Base-by-base conservation (phyloP, 108 stramenopile species). In the Asterionellopsis glacialis region DNA sequence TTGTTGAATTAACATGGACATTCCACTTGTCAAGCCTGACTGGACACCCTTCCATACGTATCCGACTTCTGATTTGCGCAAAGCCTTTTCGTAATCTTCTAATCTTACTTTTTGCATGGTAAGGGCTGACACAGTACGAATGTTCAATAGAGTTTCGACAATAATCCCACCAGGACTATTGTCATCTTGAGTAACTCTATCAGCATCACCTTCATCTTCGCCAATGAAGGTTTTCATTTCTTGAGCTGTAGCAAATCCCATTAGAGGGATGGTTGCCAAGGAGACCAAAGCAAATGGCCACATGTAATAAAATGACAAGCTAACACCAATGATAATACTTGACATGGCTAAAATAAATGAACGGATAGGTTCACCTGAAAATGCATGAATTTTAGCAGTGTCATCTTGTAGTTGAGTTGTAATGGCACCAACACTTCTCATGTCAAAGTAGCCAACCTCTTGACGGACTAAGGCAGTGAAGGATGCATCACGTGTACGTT, bases 261-360 rank as follows among this genome's bases (percentile, higher is more conserved):
- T 68, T 1, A 90, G 49, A 1, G 94, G 94, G n/a, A 75, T 56
- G 11, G 74, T 77, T 1, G 41, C 80, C 15, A 95, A 45, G 9
- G 85, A 72, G 26, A 95, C 47, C 42, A 93, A 53, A 9, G 94
- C 89, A 57, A 95, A 87, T 0, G 82, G 83, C 93, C 93, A 91
- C 80, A 87, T 85, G 55, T 27, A 78, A 39, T 70, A 22, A 33
- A 94, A 81, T 1, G 84, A 79, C 15, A 91, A 56, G 43, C 70
- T 65, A 15, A 90, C 26, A 49, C 87, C 86, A 13, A 77, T 70
- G 11, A 77, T 44, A 0, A 93, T 64, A 15, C 70, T 77, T 15
- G 77, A 59, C 12, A 88, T 33, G 25, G 69, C 70, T 21, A 90
- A 68, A 2, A 89, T 47, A 13, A 88, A 42, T 5, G 77, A 55